Evolutionary conservation across 306 rosid species (phyloP), one percentile per base, ranked within the genome.

Genomic region (Potentilla sterilis): DNA sequence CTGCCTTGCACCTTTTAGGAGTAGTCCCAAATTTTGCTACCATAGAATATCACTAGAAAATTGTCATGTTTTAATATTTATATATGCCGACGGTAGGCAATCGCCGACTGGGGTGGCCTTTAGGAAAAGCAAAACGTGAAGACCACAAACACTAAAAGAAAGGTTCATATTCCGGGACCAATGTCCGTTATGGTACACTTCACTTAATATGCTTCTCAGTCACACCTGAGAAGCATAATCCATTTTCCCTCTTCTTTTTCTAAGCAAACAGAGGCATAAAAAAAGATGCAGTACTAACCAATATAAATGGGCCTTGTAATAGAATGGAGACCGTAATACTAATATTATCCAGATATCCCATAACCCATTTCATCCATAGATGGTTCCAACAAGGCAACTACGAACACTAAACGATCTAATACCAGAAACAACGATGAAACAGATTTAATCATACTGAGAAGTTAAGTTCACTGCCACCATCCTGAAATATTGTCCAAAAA

Each of bases 401-500:
- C 67, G 32, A 61, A 61, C 10, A 34, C 41, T 13, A 61, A 32
- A 5, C 0, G 69, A 64, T 64, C n/a, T 34, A 18, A 38, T 64
- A 37, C 69, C 16, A 35, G 42, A 32, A 34, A 34, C n/a, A 34
- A 6, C 9, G 19, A 65, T 38, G 9, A 65, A 62, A 1, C 1
- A 65, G 32, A 28, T 59, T 10, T 2, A 48, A 19, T 49, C 75
- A 19, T 34, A 12, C 9, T 15, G 47, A 34, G 34, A 70, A 55
- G 59, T 72, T 14, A 38, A 14, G 46, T 57, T 35, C 48, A 9
- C 43, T 7, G 19, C 32, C 19, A 52, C 35, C 67, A 34, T 64
- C 42, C 6, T 8, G n/a, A 59, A 59, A 28, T 49, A 59, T 24
- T 16, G 55, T 62, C 70, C 70, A 21, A 41, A 76, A 61, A 76